Evolutionary conservation across 352 stramenopile species (phyloP).

Genomic region (Phytopythium sindhum): DNA sequence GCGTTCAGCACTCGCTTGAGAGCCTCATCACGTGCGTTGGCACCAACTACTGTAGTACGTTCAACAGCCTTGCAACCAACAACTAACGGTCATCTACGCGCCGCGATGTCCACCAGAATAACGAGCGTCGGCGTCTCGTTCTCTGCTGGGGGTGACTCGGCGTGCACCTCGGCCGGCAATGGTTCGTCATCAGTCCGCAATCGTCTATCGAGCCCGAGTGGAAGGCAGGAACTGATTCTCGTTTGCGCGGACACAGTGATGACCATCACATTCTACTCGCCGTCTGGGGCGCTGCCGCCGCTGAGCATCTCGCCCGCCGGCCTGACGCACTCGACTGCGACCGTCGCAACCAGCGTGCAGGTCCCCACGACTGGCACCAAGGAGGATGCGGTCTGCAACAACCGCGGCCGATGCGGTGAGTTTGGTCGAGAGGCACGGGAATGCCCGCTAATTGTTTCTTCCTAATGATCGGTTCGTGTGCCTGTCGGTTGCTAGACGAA

Average conservation of each 20-base stretch:
- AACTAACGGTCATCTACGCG: background rate
- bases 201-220: background rate
- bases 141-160: constrained; percentile 18
- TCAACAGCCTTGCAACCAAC: background rate
- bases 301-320: constrained; percentile 26
- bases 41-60: background rate
- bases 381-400: constrained; percentile 74
- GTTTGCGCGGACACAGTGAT: constrained; percentile 18
- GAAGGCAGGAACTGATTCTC: background rate
- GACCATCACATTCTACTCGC: constrained; percentile 57
- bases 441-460: background rate
- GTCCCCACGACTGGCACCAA: constrained; percentile 43
- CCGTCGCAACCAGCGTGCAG: constrained; percentile 26
- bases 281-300: constrained; percentile 54
- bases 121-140: constrained; percentile 45
- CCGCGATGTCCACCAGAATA: constrained; percentile 28
- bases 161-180: constrained; percentile 42
- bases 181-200: constrained; percentile 12
- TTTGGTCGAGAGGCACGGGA: background rate
- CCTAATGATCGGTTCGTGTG: background rate
- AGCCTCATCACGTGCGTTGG: constrained; percentile 43
- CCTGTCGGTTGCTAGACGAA: constrained; percentile 30
- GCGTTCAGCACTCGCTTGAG: constrained; percentile 45
- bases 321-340: constrained; percentile 35
- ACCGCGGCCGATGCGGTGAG: constrained; percentile 65